A percentile compares a stretch with the other conserved stretches of the same genome.
Conservation (phyloP, 2,329 filamentous ascomycete genomes). For the Diaporthe destruens region DNA sequence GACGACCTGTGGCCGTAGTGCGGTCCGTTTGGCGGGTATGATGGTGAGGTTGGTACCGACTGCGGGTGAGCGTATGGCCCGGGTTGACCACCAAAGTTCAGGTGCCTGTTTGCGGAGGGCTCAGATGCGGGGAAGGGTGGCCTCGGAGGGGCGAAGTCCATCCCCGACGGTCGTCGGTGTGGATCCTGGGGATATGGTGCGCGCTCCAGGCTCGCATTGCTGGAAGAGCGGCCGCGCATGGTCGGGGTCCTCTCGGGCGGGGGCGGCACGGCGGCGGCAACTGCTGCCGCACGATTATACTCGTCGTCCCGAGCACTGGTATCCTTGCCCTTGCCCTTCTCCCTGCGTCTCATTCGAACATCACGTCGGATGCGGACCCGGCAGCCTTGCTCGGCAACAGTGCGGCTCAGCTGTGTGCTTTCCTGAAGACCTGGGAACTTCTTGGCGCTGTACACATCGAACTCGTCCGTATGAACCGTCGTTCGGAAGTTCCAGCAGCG, state of each 20-base stretch:
- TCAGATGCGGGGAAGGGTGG: slow-evolving; percentile 44
- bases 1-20: slow-evolving; percentile 39
- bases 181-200: slow-evolving; percentile 49
- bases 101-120: slow-evolving; percentile 44
- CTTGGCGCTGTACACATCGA: slow-evolving; percentile 95
- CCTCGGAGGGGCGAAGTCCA: slow-evolving; percentile 50
- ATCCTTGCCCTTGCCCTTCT: slow-evolving; percentile 55
- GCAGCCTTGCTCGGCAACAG: slow-evolving; percentile 96
- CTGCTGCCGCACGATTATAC: slow-evolving; percentile 43
- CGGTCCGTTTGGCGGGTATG: slow-evolving; percentile 48
- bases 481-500: slow-evolving; percentile 40
- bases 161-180: slow-evolving; percentile 50
- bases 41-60: slow-evolving; percentile 51
- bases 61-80: slow-evolving; percentile 46
- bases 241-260: slow-evolving; percentile 49
- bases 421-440: slow-evolving; percentile 96
- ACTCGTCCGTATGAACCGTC: slow-evolving; percentile 78
- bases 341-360: slow-evolving; percentile 62
- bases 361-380: slow-evolving; percentile 95
- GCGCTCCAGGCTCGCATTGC: slow-evolving; percentile 49
- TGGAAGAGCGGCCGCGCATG: slow-evolving; percentile 51
- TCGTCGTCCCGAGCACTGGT: slow-evolving; percentile 50
- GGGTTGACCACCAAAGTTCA: slow-evolving; percentile 46
- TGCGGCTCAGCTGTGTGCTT: slow-evolving; percentile 88
- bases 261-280: slow-evolving; percentile 36